Percentiles rank a stretch among this genome's conserved stretches.
Conservation (phyloP, 306 rosid species). For the Medicago arabica region DNA sequence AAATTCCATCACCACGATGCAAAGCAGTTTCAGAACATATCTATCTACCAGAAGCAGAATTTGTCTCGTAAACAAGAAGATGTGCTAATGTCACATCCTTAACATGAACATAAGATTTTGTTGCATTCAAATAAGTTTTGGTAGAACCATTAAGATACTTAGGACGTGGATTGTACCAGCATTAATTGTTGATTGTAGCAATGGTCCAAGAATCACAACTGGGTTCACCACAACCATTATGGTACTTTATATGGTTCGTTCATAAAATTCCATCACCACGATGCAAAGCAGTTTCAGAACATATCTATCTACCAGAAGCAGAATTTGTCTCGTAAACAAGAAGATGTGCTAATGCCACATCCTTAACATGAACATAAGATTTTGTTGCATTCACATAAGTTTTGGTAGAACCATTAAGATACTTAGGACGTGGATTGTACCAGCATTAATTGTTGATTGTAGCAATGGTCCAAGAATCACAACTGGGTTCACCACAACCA, state of each 20-base stretch:
- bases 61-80: conserved; percentile 67
- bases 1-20: conserved; percentile 87
- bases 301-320: conserved; percentile 78
- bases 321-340: conserved; percentile 71
- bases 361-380: conserved; percentile 75
- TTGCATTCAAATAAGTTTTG: conserved; percentile 80
- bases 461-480: too few species aligned
- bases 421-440: conserved; percentile 42
- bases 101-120: conserved; percentile 76
- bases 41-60: conserved; percentile 78
- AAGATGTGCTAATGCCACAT: conserved; percentile 80
- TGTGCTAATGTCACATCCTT: conserved; percentile 86
- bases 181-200: conserved; percentile 73
- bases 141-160: conserved; percentile 83
- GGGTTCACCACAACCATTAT: conserved; percentile 89
- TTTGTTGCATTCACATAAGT: conserved; percentile 83
- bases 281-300: conserved; percentile 76
- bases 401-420: conserved; percentile 79
- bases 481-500: too few species aligned
- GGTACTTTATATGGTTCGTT: too few species aligned
- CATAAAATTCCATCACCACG: too few species aligned
- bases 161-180: conserved; percentile 78
- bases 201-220: conserved; percentile 76
- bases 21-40: conserved; percentile 73
- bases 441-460: too few species aligned